These are phyloP conservation scores for Fraxinus baroniana DNA, from an alignment of 305 asterid genomes.

Conservation along the genomic window DNA sequence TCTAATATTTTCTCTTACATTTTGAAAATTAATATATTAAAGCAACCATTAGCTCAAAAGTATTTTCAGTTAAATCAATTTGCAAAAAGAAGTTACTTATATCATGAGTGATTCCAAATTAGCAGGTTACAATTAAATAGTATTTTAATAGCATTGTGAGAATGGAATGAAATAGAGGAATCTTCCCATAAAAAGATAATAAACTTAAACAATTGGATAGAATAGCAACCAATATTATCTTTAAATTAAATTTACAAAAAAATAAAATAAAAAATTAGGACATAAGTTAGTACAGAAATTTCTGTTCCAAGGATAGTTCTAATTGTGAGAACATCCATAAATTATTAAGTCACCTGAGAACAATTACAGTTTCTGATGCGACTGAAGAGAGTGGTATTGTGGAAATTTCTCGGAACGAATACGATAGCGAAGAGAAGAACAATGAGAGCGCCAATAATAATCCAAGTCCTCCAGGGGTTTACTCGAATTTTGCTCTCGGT, in stretches of 20 bases:
- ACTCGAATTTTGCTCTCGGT: constrained; percentile 18
- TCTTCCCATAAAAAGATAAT: not conserved
- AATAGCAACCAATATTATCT: not conserved
- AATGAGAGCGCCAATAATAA: constrained; percentile 32
- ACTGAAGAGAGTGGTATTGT: constrained; percentile 21
- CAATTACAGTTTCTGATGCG: constrained; percentile 38
- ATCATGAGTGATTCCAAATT: not conserved
- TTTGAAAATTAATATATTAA: not conserved
- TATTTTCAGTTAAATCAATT: not conserved
- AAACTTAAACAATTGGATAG: not conserved
- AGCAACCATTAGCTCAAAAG: not conserved
- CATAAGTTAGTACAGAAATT: not conserved
- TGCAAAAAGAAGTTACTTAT: not conserved
- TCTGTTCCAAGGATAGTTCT: not conserved
- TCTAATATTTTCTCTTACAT: not conserved
- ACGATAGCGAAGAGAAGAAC: constrained; percentile 40
- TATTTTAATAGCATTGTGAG: not conserved
- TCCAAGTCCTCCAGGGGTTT: constrained; percentile 24
- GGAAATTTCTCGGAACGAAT: constrained; percentile 28
- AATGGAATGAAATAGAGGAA: not conserved
- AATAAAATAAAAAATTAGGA: not conserved
- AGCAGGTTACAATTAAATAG: not conserved
- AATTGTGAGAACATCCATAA: not conserved
- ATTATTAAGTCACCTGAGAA: constrained; percentile 33
- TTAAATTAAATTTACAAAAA: not conserved